A percentile compares a stretch with the other conserved stretches of the same genome.
Evolutionary conservation across 1,284 basidiomycete species (phyloP).

Genomic region (Ceratobasidium sp.): DNA sequence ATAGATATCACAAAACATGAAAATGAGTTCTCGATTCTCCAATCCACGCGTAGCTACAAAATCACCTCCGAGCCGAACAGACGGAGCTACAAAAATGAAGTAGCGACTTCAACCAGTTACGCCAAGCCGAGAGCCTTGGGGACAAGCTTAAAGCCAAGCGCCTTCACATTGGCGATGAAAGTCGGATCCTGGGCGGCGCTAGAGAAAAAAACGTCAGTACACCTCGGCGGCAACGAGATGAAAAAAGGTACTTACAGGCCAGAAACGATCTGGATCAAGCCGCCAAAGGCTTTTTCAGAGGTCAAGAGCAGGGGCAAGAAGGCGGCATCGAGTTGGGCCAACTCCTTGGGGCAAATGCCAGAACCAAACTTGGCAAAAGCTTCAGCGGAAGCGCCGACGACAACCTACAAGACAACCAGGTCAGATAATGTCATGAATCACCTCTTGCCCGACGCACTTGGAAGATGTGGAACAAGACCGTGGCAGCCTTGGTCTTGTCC

Average conservation of each 20-base stretch:
- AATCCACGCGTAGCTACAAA: too few species aligned
- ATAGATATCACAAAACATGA: too few species aligned
- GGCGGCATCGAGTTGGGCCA: not conserved
- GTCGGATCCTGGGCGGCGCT: not conserved
- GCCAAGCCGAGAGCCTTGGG: not conserved
- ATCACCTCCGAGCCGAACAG: too few species aligned
- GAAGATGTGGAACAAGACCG: not conserved
- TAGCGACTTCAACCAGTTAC: too few species aligned
- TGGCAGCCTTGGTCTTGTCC: not conserved
- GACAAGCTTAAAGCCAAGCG: not conserved
- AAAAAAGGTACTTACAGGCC: not conserved
- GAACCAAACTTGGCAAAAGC: not conserved
- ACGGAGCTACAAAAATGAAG: too few species aligned
- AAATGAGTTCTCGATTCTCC: too few species aligned
- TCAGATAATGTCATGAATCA: not conserved
- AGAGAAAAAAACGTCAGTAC: not conserved
- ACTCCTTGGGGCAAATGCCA: not conserved
- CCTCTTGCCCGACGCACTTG: not conserved
- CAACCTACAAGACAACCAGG: not conserved
- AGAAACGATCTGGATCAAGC: not conserved
- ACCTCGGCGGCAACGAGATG: not conserved
- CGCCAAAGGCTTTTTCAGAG: not conserved
- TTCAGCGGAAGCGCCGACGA: not conserved
- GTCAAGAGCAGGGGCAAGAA: not conserved
- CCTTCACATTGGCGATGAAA: not conserved